These are phyloP conservation scores for Polygonum aviculare DNA, from an alignment of 148 eudicot species.

Conservation along the genomic window DNA sequence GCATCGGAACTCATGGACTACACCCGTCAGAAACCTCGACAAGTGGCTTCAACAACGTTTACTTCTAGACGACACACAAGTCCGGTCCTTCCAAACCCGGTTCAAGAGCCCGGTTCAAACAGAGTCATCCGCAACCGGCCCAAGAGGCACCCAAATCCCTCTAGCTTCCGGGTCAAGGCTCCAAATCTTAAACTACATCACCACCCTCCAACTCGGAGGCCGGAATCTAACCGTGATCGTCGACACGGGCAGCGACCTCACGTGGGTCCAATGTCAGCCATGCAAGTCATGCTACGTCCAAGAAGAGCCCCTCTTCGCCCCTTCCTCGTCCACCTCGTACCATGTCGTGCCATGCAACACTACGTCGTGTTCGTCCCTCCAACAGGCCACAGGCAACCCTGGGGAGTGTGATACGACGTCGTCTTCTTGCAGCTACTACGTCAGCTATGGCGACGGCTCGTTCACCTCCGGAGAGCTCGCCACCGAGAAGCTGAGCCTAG, in stretches of 20 bases:
- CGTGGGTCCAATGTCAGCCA: slow-evolving; percentile 86
- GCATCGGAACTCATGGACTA: slow-evolving; percentile 40
- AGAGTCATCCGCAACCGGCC: slow-evolving; percentile 15
- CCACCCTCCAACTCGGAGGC: slow-evolving; percentile 52
- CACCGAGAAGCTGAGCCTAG: slow-evolving; percentile 54
- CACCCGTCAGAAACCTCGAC: slow-evolving; percentile 19
- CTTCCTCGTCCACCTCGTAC: slow-evolving; percentile 38
- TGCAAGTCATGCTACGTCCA: slow-evolving; percentile 63
- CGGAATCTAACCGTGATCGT: slow-evolving; percentile 57
- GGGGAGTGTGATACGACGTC: slow-evolving; percentile 4
- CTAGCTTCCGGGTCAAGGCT: slow-evolving; percentile 53
- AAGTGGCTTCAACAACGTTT: slow-evolving; percentile 33
- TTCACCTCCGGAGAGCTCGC: slow-evolving; percentile 80
- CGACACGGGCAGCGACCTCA: slow-evolving; percentile 82
- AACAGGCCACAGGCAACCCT: slow-evolving; percentile 38
- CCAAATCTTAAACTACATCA: slow-evolving; percentile 71
- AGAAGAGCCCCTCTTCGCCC: slow-evolving; percentile 59
- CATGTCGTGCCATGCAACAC: slow-evolving; percentile 40
- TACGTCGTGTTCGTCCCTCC: slow-evolving; percentile 47
- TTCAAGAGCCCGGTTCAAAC: slow-evolving; percentile 19
- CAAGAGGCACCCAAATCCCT: slow-evolving; percentile 45
- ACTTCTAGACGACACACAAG: slow-evolving; percentile 38
- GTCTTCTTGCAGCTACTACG: slow-evolving; percentile 59
- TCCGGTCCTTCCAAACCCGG: slow-evolving; percentile 40
- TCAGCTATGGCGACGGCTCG: slow-evolving; percentile 87